Conservation (phyloP, 352 stramenopile genomes). For the Phytopythium chamaehyphon region DNA sequence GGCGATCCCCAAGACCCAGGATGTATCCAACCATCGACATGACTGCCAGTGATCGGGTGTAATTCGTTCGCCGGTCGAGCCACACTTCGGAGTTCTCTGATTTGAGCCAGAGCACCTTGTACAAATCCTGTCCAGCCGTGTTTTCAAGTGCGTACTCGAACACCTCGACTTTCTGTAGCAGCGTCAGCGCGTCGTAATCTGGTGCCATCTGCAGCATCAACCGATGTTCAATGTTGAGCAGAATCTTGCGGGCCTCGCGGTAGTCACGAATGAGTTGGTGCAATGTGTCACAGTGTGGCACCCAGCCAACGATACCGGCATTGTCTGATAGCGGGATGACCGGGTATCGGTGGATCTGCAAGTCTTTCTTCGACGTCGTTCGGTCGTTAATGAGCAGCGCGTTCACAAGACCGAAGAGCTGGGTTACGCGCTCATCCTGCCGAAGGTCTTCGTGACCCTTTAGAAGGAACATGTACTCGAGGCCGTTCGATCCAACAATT, state of each 20-base stretch:
- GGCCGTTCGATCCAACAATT: slow-evolving; percentile 94
- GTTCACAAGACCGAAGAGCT: slow-evolving; percentile 99
- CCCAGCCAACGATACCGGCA: slow-evolving; percentile 97
- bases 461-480: slow-evolving; percentile 98
- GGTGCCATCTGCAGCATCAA: slow-evolving; percentile 86
- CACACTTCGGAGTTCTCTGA: slow-evolving; percentile 98
- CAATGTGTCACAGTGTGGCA: slow-evolving; percentile 97
- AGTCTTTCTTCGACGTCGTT: slow-evolving; percentile 95
- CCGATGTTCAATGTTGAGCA: slow-evolving; percentile 94
- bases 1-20: slow-evolving; percentile 97
- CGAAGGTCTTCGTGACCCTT: slow-evolving; percentile 99
- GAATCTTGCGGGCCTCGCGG: slow-evolving; percentile 86
- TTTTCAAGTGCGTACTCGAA: slow-evolving; percentile 94
- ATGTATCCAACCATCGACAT: slow-evolving; percentile 99
- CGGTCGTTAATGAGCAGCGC: slow-evolving; percentile 96
- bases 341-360: slow-evolving; percentile 97
- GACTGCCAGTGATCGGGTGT: slow-evolving; percentile 95
- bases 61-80: slow-evolving; percentile 97
- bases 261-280: slow-evolving; percentile 97
- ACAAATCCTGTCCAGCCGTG: slow-evolving; percentile 95
- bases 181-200: slow-evolving; percentile 95
- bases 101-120: slow-evolving; percentile 96
- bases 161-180: slow-evolving; percentile 99
- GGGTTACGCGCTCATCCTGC: slow-evolving; percentile 99
- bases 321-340: slow-evolving; percentile 99